Evolutionary conservation across 2,329 filamentous ascomycete species (phyloP).

Genomic region (Verticillium nonalfalfae): DNA sequence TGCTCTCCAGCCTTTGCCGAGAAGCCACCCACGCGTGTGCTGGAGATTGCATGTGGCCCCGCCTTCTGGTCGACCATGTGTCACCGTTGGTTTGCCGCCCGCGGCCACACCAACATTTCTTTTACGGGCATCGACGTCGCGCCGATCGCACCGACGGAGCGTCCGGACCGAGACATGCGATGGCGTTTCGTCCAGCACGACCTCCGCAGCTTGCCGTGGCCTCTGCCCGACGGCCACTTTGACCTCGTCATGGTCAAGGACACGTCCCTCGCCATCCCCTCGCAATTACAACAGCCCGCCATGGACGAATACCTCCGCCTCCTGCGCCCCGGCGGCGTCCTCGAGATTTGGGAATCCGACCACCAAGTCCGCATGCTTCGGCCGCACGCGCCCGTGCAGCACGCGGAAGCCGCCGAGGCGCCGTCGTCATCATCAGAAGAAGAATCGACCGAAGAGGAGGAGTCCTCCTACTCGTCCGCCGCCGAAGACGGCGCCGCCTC

Average conservation of each 20-base stretch:
- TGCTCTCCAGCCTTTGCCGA: constrained; percentile 62
- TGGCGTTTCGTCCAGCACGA: constrained; percentile 91
- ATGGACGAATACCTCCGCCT: constrained; percentile 72
- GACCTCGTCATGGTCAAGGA: constrained; percentile 89
- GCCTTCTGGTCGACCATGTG: constrained; percentile 89
- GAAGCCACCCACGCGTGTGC: constrained; percentile 66
- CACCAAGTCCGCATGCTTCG: constrained; percentile 76
- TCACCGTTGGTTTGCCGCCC: constrained; percentile 67
- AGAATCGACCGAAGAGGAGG: neutral
- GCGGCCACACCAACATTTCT: constrained; percentile 62
- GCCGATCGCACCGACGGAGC: constrained; percentile 49
- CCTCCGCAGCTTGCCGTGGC: constrained; percentile 66
- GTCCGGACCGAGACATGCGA: constrained; percentile 66
- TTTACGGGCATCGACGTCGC: constrained; percentile 83
- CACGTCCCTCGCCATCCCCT: constrained; percentile 59
- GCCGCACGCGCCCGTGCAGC: constrained; percentile 62
- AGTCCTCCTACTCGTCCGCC: constrained; percentile 28
- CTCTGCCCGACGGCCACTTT: constrained; percentile 74
- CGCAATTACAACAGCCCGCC: constrained; percentile 46
- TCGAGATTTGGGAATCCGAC: constrained; percentile 90
- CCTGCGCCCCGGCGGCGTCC: constrained; percentile 66
- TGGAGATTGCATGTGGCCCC: constrained; percentile 83
- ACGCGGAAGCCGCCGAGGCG: neutral
- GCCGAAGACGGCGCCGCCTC: constrained; percentile 44
- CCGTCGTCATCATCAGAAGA: neutral